Evolutionary conservation across 768 basidiomycete species (phyloP).

Genomic region (Rhodocollybia butyracea): DNA sequence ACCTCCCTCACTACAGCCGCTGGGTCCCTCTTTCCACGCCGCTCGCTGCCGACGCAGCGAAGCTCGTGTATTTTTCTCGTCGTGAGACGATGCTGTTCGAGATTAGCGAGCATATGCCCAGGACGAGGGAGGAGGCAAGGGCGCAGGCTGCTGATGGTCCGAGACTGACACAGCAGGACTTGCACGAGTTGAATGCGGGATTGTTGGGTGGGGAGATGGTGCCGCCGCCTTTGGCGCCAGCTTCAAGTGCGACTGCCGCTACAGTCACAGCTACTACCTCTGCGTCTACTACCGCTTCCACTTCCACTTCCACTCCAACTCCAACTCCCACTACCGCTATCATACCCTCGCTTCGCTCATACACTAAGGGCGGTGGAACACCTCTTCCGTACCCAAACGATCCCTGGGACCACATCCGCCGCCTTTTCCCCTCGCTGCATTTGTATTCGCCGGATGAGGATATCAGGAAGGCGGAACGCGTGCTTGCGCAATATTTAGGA

Average conservation of each 20-base stretch:
- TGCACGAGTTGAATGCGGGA: slow-evolving; percentile 52
- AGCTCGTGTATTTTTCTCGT: slow-evolving; percentile 59
- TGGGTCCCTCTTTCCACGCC: slow-evolving; percentile 32
- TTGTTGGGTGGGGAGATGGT: slow-evolving; percentile 25
- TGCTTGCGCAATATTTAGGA: too few species aligned
- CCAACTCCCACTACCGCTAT: background rate
- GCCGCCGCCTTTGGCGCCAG: too few species aligned
- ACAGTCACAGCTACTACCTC: background rate
- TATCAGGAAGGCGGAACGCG: slow-evolving; percentile 18
- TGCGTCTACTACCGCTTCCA: background rate
- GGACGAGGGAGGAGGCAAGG: slow-evolving; percentile 26
- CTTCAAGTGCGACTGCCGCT: slow-evolving; percentile 25
- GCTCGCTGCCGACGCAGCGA: slow-evolving; percentile 54
- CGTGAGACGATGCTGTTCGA: slow-evolving; percentile 45
- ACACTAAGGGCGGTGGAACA: background rate
- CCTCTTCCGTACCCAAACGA: background rate
- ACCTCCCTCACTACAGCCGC: slow-evolving; percentile 26
- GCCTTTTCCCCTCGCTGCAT: background rate
- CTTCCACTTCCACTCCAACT: background rate
- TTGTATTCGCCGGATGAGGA: too few species aligned
- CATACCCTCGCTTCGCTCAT: background rate
- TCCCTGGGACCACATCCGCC: background rate
- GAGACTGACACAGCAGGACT: slow-evolving; percentile 49
- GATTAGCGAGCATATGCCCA: slow-evolving; percentile 36
- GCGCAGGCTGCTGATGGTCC: too few species aligned